Percentiles rank a stretch among this genome's conserved stretches.
Conservation (phyloP, 2,329 filamentous ascomycete genomes). For the Hypoxylon sp. region DNA sequence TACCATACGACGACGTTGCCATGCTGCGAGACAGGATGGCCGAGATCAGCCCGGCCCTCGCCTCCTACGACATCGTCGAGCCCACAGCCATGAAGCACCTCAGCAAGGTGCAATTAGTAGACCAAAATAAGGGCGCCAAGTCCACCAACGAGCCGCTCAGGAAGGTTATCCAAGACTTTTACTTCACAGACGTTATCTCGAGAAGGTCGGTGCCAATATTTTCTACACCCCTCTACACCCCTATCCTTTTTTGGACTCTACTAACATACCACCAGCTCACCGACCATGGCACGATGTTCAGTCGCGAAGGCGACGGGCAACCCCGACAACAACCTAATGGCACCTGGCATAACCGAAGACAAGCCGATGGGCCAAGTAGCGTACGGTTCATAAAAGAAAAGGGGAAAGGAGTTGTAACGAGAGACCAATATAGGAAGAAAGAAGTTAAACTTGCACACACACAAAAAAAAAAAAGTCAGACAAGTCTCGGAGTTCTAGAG, state of each 20-base stretch:
- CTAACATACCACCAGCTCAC: constrained; percentile 72
- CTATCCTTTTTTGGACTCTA: constrained; percentile 34
- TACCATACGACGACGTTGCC: constrained; percentile 94
- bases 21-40: constrained; percentile 91
- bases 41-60: constrained; percentile 90
- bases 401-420: constrained; percentile 35
- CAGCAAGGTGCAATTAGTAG: constrained; percentile 94
- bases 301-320: constrained; percentile 88
- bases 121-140: constrained; percentile 92
- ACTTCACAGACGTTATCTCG: constrained; percentile 96
- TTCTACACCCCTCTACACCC: constrained; percentile 25
- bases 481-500: constrained; percentile 7
- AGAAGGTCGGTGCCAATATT: constrained; percentile 76
- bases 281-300: constrained; percentile 98
- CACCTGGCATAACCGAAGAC: constrained; percentile 73
- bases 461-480: constrained; percentile 1
- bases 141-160: constrained; percentile 78
- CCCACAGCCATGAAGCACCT: constrained; percentile 77
- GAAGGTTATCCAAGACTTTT: constrained; percentile 94
- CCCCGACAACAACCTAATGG: constrained; percentile 83
- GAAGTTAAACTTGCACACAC: constrained; percentile 15
- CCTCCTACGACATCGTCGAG: constrained; percentile 92
- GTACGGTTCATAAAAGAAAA: constrained; percentile 62
- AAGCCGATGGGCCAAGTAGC: constrained; percentile 71
- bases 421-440: constrained; percentile 37